These are phyloP conservation scores for Dryas alaskensis DNA, from an alignment of 306 rosid species.

Conservation along the genomic window DNA sequence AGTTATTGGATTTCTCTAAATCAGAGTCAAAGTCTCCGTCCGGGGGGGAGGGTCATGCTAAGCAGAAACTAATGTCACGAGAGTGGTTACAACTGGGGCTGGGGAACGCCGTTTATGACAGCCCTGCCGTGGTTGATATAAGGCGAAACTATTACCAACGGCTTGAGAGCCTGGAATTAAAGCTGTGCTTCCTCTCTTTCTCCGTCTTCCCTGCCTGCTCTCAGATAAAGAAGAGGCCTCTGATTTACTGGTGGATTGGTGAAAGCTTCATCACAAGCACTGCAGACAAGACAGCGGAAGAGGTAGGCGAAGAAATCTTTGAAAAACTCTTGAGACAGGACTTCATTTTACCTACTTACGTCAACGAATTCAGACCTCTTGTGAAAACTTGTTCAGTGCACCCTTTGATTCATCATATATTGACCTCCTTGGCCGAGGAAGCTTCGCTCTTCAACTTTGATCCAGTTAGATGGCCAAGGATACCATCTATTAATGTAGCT, in stretches of 20 bases:
- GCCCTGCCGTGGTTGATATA: not conserved
- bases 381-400: conserved; percentile 10
- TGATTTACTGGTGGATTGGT: conserved; percentile 39
- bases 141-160: not conserved
- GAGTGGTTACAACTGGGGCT: conserved; percentile 7
- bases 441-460: not conserved
- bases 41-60: too few relatives aligned
- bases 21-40: too few relatives aligned
- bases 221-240: conserved; percentile 23
- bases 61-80: not conserved
- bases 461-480: not conserved
- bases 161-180: not conserved
- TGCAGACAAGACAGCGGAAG: not conserved
- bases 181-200: conserved; percentile 22
- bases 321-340: not conserved
- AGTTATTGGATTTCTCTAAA: too few relatives aligned
- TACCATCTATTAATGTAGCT: not conserved
- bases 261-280: conserved; percentile 15
- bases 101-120: not conserved
- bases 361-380: not conserved
- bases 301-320: conserved; percentile 19
- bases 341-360: not conserved
- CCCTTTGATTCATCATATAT: conserved; percentile 31
- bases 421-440: not conserved
- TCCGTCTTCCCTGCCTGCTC: conserved; percentile 17